These are phyloP conservation scores for Ailanthus altissimus DNA, from an alignment of 345 rosid genomes.

Conservation along the genomic window DNA sequence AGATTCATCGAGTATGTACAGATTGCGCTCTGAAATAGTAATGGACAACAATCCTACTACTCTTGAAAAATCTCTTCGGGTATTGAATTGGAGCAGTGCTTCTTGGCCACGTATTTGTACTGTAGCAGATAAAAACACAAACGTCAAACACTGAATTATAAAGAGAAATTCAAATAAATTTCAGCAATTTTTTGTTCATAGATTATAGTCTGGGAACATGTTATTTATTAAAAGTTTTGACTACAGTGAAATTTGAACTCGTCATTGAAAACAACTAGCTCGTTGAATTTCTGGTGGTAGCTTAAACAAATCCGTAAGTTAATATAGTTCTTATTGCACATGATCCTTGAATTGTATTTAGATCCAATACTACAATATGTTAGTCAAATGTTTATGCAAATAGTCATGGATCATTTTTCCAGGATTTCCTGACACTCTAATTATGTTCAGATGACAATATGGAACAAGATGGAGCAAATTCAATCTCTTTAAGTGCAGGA, in stretches of 20 bases:
- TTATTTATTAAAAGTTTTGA: too few species aligned
- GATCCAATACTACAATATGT: background rate
- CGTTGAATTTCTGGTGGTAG: too few species aligned
- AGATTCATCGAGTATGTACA: too few species aligned
- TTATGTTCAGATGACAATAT: background rate
- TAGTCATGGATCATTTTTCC: background rate
- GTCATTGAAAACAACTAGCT: too few species aligned
- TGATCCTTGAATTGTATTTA: background rate
- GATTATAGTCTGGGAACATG: too few species aligned
- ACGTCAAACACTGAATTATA: background rate
- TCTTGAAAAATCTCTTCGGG: slow-evolving; percentile 17
- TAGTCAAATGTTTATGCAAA: background rate
- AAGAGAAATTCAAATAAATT: background rate
- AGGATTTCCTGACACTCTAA: background rate
- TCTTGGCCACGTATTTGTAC: slow-evolving; percentile 34
- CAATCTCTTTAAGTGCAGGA: background rate
- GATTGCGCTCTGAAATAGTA: too few species aligned
- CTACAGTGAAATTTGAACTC: too few species aligned
- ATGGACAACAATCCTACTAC: background rate
- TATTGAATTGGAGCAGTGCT: slow-evolving; percentile 25
- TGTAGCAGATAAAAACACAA: slow-evolving; percentile 3
- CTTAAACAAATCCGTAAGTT: background rate
- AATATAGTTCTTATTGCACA: background rate
- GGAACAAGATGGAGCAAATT: background rate
- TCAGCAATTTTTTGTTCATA: background rate